phyloP scores from a whole-genome alignment of 129 eudicot genomes.

The Pittosporum tobira region DNA sequence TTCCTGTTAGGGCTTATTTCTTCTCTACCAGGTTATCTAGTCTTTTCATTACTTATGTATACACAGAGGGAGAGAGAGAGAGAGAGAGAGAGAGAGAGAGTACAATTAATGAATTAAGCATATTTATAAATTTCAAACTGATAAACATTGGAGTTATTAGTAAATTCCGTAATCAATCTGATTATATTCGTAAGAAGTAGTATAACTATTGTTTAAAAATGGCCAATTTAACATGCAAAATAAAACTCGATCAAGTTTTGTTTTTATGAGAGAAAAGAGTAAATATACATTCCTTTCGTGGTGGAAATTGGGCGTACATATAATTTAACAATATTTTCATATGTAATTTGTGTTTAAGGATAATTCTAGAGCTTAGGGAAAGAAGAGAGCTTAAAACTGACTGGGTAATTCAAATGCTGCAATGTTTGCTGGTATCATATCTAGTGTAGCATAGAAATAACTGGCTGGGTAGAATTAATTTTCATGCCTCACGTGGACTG shows the following conservation, averaged over 20 bases:
- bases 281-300: too few relatives aligned
- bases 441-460: too few relatives aligned
- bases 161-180: too few relatives aligned
- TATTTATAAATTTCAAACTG: too few relatives aligned
- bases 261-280: too few relatives aligned
- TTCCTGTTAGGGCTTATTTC: slow-evolving; percentile 85
- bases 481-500: neutral
- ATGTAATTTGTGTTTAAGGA: neutral
- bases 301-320: too few relatives aligned
- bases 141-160: too few relatives aligned
- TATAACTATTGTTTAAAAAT: neutral
- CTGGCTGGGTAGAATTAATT: neutral
- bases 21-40: slow-evolving; percentile 73
- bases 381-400: neutral
- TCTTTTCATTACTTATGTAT: neutral
- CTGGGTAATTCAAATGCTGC: neutral
- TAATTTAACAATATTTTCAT: too few relatives aligned
- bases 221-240: neutral
- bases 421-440: too few relatives aligned
- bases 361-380: neutral
- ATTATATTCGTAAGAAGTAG: neutral
- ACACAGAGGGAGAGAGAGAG: too few relatives aligned
- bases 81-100: neutral
- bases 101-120: neutral
- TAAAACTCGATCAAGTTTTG: neutral